phyloP scores from a whole-genome alignment of 169 alveolate genomes.

The Cytauxzoon felis region DNA sequence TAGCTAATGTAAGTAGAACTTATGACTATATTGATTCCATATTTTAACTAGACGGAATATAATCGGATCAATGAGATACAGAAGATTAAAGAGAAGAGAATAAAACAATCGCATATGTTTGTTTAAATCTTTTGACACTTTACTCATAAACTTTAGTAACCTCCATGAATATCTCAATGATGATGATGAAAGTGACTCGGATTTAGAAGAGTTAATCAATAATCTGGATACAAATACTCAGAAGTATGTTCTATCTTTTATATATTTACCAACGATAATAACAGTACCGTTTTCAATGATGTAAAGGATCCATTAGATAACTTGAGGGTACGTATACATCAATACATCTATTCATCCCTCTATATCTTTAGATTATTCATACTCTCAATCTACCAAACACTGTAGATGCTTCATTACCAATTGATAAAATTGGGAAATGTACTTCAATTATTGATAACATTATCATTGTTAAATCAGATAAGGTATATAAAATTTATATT shows the following conservation, averaged over 20 bases:
- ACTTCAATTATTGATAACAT: constrained; percentile 36
- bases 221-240: constrained; percentile 27
- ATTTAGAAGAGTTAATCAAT: constrained; percentile 30
- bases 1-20: constrained; percentile 51
- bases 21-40: no score
- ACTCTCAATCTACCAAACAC: constrained; percentile 52
- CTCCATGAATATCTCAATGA: no score
- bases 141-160: no score
- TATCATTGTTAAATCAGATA: constrained; percentile 34
- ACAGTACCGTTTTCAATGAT: constrained; percentile 2
- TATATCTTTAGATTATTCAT: constrained; percentile 37
- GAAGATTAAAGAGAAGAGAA: no score
- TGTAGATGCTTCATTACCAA: constrained; percentile 44
- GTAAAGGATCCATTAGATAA: constrained; percentile 34
- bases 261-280: no score
- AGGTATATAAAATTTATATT: neutral
- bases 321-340: constrained; percentile 23
- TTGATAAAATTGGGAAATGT: constrained; percentile 33
- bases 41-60: no score
- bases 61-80: no score
- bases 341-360: neutral
- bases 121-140: no score
- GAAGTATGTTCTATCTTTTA: no score
- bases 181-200: constrained; percentile 17
- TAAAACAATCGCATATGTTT: no score